Percentiles rank a stretch among this genome's conserved stretches.
These are phyloP conservation scores for Penicillium palitans DNA, from an alignment of 2,329 filamentous ascomycete species.

Conservation along the genomic window DNA sequence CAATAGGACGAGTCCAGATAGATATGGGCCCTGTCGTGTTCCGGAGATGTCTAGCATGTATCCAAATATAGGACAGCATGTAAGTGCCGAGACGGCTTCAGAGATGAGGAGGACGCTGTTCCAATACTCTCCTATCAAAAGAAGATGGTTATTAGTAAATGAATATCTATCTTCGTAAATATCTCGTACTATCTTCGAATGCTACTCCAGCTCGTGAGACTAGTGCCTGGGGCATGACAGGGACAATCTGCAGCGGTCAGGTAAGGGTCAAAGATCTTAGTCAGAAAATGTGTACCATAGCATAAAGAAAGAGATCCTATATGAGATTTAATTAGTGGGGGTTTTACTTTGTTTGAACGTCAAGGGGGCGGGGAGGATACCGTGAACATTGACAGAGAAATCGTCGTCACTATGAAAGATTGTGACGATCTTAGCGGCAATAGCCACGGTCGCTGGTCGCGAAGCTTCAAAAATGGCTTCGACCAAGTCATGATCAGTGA, in stretches of 20 bases:
- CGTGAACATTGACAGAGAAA: conserved; percentile 32
- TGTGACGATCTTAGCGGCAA: conserved; percentile 57
- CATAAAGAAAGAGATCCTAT: conserved; percentile 22
- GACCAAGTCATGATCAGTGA: conserved; percentile 7
- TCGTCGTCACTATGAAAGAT: conserved; percentile 57
- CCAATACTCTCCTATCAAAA: conserved; percentile 19
- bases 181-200: conserved; percentile 16
- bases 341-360: not conserved
- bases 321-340: not conserved
- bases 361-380: not conserved
- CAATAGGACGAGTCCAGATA: conserved; percentile 54
- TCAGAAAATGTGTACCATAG: conserved; percentile 14
- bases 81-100: conserved; percentile 18
- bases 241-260: conserved; percentile 19
- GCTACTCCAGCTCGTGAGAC: conserved; percentile 17
- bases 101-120: conserved; percentile 22
- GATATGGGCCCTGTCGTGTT: conserved; percentile 56
- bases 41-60: conserved; percentile 16
- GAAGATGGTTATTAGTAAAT: not conserved
- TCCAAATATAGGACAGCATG: conserved; percentile 20
- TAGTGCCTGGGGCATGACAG: conserved; percentile 18
- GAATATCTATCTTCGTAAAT: not conserved
- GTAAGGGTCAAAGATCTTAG: not conserved
- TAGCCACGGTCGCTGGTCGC: conserved; percentile 15
- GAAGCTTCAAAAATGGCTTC: conserved; percentile 9